Percentiles rank a stretch among this genome's conserved stretches.
These are phyloP conservation scores for Hamamelis virginiana DNA, from an alignment of 164 flowering plant genomes.

Conservation along the genomic window DNA sequence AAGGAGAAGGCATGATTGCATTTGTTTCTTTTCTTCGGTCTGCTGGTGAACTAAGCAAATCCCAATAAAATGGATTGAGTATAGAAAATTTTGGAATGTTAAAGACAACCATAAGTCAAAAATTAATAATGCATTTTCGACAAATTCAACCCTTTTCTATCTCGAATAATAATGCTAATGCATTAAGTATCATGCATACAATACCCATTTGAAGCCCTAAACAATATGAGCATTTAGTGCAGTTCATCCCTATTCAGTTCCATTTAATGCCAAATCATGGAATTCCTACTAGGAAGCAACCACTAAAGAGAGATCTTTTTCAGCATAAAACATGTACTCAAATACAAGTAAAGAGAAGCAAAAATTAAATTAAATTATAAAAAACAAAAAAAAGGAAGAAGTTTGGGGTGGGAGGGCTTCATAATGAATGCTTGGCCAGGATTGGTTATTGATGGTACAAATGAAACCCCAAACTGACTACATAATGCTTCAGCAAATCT, in stretches of 20 bases:
- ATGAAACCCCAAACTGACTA: not conserved
- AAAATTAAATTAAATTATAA: too few species aligned
- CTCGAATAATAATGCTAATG: not conserved
- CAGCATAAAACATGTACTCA: too few species aligned
- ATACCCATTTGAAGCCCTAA: not conserved
- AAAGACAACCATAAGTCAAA: not conserved
- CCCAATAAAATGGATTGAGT: too few species aligned
- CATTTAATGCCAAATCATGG: not conserved
- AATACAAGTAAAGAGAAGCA: too few species aligned
- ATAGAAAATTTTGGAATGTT: too few species aligned
- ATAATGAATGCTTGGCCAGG: not conserved
- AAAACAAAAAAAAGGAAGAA: too few species aligned
- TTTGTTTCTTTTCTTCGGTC: too few species aligned
- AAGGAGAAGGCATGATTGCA: too few species aligned
- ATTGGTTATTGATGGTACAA: not conserved
- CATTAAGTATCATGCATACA: not conserved
- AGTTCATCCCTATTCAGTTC: not conserved
- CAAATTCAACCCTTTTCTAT: not conserved
- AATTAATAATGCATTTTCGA: not conserved
- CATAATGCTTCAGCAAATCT: conserved; percentile 1
- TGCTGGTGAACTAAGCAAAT: too few species aligned
- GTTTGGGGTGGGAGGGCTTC: too few species aligned
- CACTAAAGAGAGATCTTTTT: not conserved
- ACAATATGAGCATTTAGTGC: not conserved
- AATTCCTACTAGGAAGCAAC: not conserved